Conservation (phyloP, 208 protist genomes). For the Trichomonas tenax region DNA sequence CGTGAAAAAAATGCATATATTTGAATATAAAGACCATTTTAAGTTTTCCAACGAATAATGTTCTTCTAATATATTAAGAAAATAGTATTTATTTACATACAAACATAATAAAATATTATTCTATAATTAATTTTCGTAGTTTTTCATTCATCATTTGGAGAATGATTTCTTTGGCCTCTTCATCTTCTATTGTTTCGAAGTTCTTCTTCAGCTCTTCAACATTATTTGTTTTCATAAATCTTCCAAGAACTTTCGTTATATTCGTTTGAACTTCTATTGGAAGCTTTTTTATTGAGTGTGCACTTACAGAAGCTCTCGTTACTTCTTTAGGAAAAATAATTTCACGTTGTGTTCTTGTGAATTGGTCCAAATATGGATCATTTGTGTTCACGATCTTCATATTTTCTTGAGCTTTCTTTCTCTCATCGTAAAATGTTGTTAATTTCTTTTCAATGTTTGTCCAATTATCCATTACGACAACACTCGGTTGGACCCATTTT, state of each 20-base stretch:
- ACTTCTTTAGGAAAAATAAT: background rate
- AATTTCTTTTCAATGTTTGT: background rate
- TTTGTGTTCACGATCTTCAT: background rate
- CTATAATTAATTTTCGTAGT: background rate
- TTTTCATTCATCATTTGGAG: background rate
- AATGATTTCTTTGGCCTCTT: background rate
- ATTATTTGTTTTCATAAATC: background rate
- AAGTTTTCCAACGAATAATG: too few relatives aligned
- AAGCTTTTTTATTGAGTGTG: background rate
- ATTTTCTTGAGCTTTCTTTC: background rate
- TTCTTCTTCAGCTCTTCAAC: background rate
- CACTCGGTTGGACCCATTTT: conserved; percentile 19
- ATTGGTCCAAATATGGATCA: background rate
- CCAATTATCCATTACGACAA: background rate
- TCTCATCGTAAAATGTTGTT: background rate
- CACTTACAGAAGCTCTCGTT: background rate
- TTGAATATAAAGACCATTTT: too few relatives aligned
- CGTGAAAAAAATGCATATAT: too few relatives aligned
- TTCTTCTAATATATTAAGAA: too few relatives aligned
- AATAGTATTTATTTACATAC: too few relatives aligned
- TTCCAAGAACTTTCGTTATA: background rate
- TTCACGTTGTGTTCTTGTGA: background rate
- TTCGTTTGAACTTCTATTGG: background rate
- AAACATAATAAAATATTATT: background rate
- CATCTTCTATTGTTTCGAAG: background rate